Percentiles rank a stretch among this genome's conserved stretches.
Conservation (phyloP, 495 filamentous ascomycete species). For the Paragyromitra xinjiangensis region DNA sequence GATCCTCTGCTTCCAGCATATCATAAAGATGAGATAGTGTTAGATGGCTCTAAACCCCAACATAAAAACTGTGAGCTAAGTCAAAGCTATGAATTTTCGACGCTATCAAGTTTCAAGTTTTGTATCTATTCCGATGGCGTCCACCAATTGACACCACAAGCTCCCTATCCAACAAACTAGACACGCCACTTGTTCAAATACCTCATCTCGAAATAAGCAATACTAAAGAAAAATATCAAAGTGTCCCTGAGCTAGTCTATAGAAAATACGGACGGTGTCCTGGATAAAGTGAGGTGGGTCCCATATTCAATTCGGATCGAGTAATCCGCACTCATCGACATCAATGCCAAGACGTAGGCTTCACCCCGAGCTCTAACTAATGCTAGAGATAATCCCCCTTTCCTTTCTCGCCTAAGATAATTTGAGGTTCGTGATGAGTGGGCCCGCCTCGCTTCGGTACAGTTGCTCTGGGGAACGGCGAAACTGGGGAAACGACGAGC, state of each 20-base stretch:
- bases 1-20: too few relatives aligned
- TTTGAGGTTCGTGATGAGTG: neutral
- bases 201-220: too few relatives aligned
- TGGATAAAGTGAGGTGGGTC: too few relatives aligned
- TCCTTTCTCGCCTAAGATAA: neutral
- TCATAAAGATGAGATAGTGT: neutral
- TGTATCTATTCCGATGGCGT: neutral
- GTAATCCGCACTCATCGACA: neutral
- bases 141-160: neutral
- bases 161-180: neutral
- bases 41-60: neutral
- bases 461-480: too few relatives aligned
- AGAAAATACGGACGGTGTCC: neutral
- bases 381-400: neutral
- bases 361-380: neutral
- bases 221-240: neutral
- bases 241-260: neutral
- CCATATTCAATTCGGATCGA: neutral
- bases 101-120: neutral
- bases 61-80: neutral
- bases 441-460: neutral
- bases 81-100: neutral
- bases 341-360: neutral
- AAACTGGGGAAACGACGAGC: neutral
- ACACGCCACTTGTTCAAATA: neutral